These are phyloP conservation scores for Diplodia mutila DNA, from an alignment of 2,329 filamentous ascomycete genomes.

Conservation along the genomic window DNA sequence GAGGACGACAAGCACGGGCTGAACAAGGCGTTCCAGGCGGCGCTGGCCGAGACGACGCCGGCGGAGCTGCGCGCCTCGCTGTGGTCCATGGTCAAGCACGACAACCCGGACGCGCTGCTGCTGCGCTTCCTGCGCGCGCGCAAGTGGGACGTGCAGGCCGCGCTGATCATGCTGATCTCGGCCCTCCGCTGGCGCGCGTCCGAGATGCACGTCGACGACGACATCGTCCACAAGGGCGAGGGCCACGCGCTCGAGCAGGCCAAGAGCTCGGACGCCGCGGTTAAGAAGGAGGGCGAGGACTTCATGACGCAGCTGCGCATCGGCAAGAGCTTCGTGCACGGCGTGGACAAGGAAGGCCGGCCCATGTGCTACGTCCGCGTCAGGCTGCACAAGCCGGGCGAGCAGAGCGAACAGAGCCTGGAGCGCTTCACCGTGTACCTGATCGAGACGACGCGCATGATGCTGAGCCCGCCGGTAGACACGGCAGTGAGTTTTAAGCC, in stretches of 20 bases:
- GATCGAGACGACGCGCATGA: conserved; percentile 90
- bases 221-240: conserved; percentile 63
- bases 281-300: conserved; percentile 72
- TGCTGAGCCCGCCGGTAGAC: conserved; percentile 78
- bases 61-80: conserved; percentile 79
- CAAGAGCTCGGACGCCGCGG: conserved; percentile 60
- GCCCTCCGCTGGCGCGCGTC: conserved; percentile 88
- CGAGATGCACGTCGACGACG: conserved; percentile 86
- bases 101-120: conserved; percentile 83
- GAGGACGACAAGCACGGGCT: conserved; percentile 90
- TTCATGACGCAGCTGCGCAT: conserved; percentile 83
- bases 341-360: conserved; percentile 78
- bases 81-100: conserved; percentile 94
- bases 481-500: conserved; percentile 74
- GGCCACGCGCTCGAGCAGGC: conserved; percentile 63
- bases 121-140: conserved; percentile 54
- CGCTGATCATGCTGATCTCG: conserved; percentile 89
- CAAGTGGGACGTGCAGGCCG: conserved; percentile 88
- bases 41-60: conserved; percentile 74
- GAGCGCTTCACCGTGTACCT: conserved; percentile 91
- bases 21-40: conserved; percentile 81
- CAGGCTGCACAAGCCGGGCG: conserved; percentile 77
- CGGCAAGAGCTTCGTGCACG: conserved; percentile 93
- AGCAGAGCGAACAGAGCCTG: conserved; percentile 79
- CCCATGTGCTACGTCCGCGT: conserved; percentile 87